Conservation (phyloP, 106 monocot species). For the Cymbidium sinense region DNA sequence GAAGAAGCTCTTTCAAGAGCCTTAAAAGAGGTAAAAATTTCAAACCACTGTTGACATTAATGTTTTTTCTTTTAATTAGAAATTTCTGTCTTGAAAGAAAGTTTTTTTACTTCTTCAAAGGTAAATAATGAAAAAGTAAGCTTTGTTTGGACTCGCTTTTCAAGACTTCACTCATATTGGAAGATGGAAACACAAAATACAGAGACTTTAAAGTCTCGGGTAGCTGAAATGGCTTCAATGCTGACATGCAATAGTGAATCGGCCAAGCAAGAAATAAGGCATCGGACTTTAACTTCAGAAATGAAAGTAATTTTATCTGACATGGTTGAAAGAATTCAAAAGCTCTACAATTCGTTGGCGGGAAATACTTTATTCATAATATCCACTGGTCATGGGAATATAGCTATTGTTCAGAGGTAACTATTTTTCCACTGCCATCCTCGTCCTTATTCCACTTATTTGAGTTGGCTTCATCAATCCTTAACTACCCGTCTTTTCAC, state of each 20-base stretch:
- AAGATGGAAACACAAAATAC: constrained; percentile 47
- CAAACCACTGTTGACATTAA: background rate
- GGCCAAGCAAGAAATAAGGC: constrained; percentile 13
- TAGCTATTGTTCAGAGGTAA: constrained; percentile 84
- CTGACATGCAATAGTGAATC: constrained; percentile 49
- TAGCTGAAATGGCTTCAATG: constrained; percentile 58
- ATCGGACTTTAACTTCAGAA: constrained; percentile 28
- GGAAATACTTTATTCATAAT: constrained; percentile 72
- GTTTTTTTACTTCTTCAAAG: constrained; percentile 34
- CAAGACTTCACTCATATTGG: constrained; percentile 61
- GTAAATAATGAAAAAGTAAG: constrained; percentile 68
- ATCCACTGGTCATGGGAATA: constrained; percentile 89
- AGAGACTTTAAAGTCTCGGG: constrained; percentile 35
- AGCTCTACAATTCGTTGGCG: constrained; percentile 62
- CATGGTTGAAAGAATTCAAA: constrained; percentile 53
- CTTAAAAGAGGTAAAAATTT: constrained; percentile 65
- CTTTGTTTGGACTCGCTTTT: constrained; percentile 88
- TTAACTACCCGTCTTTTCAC: background rate
- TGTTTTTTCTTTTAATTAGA: background rate
- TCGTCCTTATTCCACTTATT: background rate
- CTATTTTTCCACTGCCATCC: too few relatives aligned
- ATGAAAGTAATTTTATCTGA: constrained; percentile 42
- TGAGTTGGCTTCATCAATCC: background rate
- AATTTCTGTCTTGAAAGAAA: background rate
- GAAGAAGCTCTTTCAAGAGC: constrained; percentile 76